Evolutionary conservation across 2,329 filamentous ascomycete species (phyloP), one percentile per base, ranked within the genome.

Genomic region (Fusarium chlamydosporum): DNA sequence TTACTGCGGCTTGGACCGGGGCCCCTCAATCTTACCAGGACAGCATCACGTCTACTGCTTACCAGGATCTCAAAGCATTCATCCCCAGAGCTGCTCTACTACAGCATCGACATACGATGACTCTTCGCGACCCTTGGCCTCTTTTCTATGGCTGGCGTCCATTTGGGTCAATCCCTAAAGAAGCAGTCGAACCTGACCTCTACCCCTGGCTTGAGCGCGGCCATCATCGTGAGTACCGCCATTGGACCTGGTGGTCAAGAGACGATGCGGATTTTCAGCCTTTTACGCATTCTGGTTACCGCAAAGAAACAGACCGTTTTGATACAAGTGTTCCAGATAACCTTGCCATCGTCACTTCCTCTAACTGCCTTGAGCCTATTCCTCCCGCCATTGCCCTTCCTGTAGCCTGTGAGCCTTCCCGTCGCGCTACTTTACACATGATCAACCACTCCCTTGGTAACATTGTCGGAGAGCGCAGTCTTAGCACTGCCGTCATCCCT

Each of bases 231-330:
- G 59, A 73, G 18, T 74, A 74, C 27, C 63, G 63, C 12, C 63
- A 71, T 42, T 74, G 72, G 72, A 73, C 67, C 4, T 74, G 72
- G 72, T 74, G 72, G 72, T 64, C 69, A 13, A 74, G 68, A 50
- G 65, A 71, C 12, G 69, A 73, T 51, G 27, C 41, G 16, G 34
- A 35, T 12, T 65, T 53, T 40, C 31, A 62, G 35, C 65, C 71
- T 20, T 61, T 53, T 13, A 18, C 38, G 16, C 63, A 70, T 35
- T 38, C 41, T 20, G 72, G 72, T 7, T 74, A 71, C 37, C 71
- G 72, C 37, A 59, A 54, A 15, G 69, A 74, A 48, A 72, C 71
- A 9, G 40, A 41, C 0, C 55, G 40, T 0, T 73, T 64, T 31
- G 45, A 64, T 27, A n/a, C 38, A 11, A 55, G 18, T 2, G 55